phyloP scores from a whole-genome alignment of 2,329 filamentous ascomycete species.

The Colletotrichum eremochloae region DNA sequence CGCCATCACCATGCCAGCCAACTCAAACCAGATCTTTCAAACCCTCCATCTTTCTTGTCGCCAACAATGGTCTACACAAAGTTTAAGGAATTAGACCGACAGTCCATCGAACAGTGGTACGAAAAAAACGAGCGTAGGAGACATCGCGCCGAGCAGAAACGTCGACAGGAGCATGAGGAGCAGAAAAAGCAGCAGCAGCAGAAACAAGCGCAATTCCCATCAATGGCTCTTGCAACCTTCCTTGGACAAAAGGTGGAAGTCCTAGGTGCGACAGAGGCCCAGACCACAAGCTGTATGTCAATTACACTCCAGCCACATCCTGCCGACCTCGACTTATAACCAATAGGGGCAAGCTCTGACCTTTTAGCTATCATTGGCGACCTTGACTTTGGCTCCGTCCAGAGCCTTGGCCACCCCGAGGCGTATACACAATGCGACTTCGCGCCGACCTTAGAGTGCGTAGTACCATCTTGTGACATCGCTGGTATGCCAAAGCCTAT shows the following conservation, averaged over 20 bases:
- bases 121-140: too few relatives aligned
- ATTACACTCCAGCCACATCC: slow-evolving; percentile 5
- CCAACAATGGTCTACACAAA: too few relatives aligned
- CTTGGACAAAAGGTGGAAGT: background rate
- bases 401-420: background rate
- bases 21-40: too few relatives aligned
- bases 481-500: background rate
- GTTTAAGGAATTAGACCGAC: too few relatives aligned
- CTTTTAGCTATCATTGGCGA: background rate
- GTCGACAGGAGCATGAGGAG: too few relatives aligned
- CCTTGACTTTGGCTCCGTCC: background rate
- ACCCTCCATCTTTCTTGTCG: too few relatives aligned
- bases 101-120: too few relatives aligned
- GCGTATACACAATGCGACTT: background rate
- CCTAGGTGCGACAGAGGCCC: background rate
- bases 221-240: background rate
- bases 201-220: background rate
- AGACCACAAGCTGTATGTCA: slow-evolving; percentile 11
- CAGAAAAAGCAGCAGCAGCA: too few relatives aligned
- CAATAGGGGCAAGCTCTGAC: background rate
- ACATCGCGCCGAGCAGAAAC: too few relatives aligned
- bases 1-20: too few relatives aligned
- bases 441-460: background rate
- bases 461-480: background rate
- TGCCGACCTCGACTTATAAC: background rate